These are phyloP conservation scores for Claviceps maximensis DNA, from an alignment of 2,329 filamentous ascomycete genomes.

Conservation along the genomic window DNA sequence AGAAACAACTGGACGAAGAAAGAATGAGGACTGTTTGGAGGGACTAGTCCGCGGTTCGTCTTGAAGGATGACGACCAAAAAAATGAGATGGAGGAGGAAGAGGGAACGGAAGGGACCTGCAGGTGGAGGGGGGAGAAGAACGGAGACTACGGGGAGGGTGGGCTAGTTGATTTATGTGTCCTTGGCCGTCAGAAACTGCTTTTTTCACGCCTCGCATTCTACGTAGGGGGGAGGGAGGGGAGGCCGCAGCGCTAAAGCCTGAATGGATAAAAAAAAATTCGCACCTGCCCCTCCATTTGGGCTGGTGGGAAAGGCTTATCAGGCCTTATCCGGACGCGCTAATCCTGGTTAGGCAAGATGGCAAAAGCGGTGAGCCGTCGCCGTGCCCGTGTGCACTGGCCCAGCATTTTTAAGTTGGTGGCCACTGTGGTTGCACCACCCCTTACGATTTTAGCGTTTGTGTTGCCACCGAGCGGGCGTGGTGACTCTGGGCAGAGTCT, in stretches of 20 bases:
- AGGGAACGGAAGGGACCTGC: slow-evolving; percentile 4
- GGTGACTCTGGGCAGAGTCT: background rate
- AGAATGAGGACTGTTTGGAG: slow-evolving; percentile 11
- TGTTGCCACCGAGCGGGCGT: background rate
- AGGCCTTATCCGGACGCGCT: slow-evolving; percentile 11
- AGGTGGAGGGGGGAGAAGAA: slow-evolving; percentile 3
- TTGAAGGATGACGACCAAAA: slow-evolving; percentile 30
- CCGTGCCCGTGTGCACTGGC: background rate
- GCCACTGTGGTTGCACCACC: background rate
- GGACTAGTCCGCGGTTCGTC: slow-evolving; percentile 26
- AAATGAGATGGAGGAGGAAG: slow-evolving; percentile 18
- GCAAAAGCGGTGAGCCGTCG: slow-evolving; percentile 11
- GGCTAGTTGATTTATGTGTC: slow-evolving; percentile 8
- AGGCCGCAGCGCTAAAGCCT: slow-evolving; percentile 7
- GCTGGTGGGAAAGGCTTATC: slow-evolving; percentile 10
- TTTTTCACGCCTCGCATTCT: slow-evolving; percentile 7
- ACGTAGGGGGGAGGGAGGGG: background rate
- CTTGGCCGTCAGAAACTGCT: slow-evolving; percentile 8
- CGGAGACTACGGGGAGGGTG: slow-evolving; percentile 5
- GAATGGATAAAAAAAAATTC: slow-evolving; percentile 11
- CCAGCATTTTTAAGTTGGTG: background rate
- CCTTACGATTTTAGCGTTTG: background rate
- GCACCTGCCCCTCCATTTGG: slow-evolving; percentile 12
- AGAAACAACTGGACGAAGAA: slow-evolving; percentile 20
- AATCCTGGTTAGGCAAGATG: slow-evolving; percentile 5